Percentiles rank a stretch among this genome's conserved stretches.
These are phyloP conservation scores for Mucor racemosus DNA, from an alignment of 371 early-diverging fungal species.

Conservation along the genomic window DNA sequence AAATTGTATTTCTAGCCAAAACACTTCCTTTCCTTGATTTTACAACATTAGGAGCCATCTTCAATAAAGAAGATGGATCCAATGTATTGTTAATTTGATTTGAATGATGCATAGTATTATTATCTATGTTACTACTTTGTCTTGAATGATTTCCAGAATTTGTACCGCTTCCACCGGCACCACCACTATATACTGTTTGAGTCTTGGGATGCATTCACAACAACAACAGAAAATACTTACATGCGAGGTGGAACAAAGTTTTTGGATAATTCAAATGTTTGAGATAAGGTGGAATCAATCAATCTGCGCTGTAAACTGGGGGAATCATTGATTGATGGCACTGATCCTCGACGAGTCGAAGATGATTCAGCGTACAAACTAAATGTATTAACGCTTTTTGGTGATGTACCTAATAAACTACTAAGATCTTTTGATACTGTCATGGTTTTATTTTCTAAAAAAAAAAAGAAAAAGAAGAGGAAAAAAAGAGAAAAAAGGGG, in stretches of 20 bases:
- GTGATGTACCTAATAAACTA: slow-evolving; percentile 18
- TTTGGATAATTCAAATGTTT: slow-evolving; percentile 4
- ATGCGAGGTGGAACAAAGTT: slow-evolving; percentile 36
- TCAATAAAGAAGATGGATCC: slow-evolving; percentile 35
- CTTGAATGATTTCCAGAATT: slow-evolving; percentile 21
- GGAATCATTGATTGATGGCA: slow-evolving; percentile 17
- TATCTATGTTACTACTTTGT: slow-evolving; percentile 20
- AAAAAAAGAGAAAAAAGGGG: slow-evolving; percentile 7
- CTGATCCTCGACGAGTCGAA: slow-evolving; percentile 26
- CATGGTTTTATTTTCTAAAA: background rate
- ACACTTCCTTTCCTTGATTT: slow-evolving; percentile 62
- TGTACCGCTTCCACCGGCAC: slow-evolving; percentile 10
- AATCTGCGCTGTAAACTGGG: slow-evolving; percentile 21
- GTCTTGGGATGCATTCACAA: too few relatives aligned
- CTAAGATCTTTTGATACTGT: background rate
- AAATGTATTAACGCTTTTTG: slow-evolving; percentile 15
- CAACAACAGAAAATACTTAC: slow-evolving; percentile 7
- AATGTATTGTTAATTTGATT: slow-evolving; percentile 7
- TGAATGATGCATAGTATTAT: slow-evolving; percentile 8
- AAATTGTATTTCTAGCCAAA: slow-evolving; percentile 60
- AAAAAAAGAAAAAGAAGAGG: slow-evolving; percentile 10
- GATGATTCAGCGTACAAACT: slow-evolving; percentile 36
- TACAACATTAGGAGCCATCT: slow-evolving; percentile 43
- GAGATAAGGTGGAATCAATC: slow-evolving; percentile 15
- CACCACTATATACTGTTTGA: background rate